phyloP scores from a whole-genome alignment of 1,284 basidiomycete genomes.

The Peniophora sp. region DNA sequence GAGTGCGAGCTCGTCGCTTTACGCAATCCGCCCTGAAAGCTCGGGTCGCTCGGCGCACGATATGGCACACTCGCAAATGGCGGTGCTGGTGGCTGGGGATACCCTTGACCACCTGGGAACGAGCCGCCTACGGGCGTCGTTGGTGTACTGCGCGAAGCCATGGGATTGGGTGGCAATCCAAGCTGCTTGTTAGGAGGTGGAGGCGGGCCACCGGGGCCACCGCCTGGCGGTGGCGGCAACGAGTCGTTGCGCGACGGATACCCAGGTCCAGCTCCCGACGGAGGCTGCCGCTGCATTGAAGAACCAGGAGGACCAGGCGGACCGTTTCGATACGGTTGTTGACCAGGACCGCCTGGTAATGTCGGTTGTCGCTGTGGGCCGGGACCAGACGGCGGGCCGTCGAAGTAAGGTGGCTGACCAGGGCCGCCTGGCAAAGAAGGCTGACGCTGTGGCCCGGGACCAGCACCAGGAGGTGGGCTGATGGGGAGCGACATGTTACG shows the following conservation, averaged over 20 bases:
- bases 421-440: not conserved
- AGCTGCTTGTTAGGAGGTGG: not conserved
- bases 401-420: not conserved
- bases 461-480: constrained; percentile 5
- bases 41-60: constrained; percentile 32
- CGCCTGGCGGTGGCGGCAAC: too few relatives aligned
- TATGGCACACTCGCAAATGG: constrained; percentile 13
- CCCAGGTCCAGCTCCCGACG: too few relatives aligned
- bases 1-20: constrained; percentile 60
- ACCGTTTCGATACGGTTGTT: not conserved
- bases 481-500: constrained; percentile 8
- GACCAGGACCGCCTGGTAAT: too few relatives aligned
- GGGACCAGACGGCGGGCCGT: too few relatives aligned
- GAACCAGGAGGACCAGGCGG: constrained; percentile 8
- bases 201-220: not conserved
- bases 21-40: constrained; percentile 31
- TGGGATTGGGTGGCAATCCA: constrained; percentile 4
- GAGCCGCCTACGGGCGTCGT: not conserved
- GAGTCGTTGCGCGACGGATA: too few relatives aligned
- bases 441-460: too few relatives aligned
- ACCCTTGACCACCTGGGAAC: not conserved
- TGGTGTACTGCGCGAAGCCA: constrained; percentile 1
- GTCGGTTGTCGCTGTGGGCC: too few relatives aligned
- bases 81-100: constrained; percentile 6
- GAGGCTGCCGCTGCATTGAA: not conserved